Evolutionary conservation across 2,329 filamentous ascomycete species (phyloP).

Genomic region (Thermothelomyces thermophilus): DNA sequence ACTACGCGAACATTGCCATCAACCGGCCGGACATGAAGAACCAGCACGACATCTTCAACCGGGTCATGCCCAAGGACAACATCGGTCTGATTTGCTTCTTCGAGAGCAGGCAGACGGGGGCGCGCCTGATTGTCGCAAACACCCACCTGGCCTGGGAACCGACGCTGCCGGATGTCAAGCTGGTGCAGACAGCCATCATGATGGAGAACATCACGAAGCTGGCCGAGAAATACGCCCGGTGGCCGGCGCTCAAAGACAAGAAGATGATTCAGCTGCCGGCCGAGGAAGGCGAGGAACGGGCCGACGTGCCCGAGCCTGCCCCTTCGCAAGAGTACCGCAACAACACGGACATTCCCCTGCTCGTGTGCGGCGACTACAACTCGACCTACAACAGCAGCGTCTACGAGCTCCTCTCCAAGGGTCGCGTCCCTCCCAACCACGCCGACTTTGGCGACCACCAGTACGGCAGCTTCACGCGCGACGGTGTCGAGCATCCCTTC

Average conservation of each 20-base stretch:
- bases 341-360: constrained; percentile 79
- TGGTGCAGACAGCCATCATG: constrained; percentile 90
- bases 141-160: constrained; percentile 95
- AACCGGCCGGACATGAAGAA: constrained; percentile 95
- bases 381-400: constrained; percentile 81
- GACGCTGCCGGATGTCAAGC: constrained; percentile 83
- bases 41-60: constrained; percentile 95
- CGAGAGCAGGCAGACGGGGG: constrained; percentile 85
- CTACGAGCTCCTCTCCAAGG: constrained; percentile 80
- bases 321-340: constrained; percentile 82
- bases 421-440: constrained; percentile 71
- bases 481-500: constrained; percentile 93
- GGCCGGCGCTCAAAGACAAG: constrained; percentile 78
- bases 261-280: constrained; percentile 44
- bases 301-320: constrained; percentile 56
- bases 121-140: constrained; percentile 86
- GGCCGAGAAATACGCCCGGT: constrained; percentile 76
- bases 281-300: constrained; percentile 41
- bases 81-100: constrained; percentile 90
- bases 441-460: constrained; percentile 71
- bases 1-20: constrained; percentile 87
- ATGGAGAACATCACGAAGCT: constrained; percentile 87
- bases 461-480: constrained; percentile 87
- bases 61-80: constrained; percentile 96
- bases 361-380: constrained; percentile 96